Evolutionary conservation across 2,329 filamentous ascomycete species (phyloP).

Genomic region (Colletotrichum costaricense): DNA sequence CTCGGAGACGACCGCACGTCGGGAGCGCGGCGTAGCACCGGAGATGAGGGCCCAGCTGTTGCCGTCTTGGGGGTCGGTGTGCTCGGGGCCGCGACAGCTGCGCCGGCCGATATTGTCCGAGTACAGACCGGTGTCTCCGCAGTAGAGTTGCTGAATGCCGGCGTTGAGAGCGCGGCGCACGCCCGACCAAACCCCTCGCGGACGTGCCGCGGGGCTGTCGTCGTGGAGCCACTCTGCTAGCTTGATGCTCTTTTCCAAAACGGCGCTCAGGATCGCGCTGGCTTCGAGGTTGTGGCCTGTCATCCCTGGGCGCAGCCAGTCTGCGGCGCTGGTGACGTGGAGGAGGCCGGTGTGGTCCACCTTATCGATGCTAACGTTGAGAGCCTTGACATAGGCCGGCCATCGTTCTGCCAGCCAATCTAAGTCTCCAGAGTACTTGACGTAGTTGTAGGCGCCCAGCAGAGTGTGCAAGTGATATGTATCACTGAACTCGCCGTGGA

Average conservation of each 20-base stretch:
- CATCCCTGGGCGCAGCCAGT: slow-evolving; percentile 64
- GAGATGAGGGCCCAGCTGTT: slow-evolving; percentile 58
- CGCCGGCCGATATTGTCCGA: slow-evolving; percentile 55
- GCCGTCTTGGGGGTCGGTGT: slow-evolving; percentile 62
- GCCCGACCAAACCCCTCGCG: slow-evolving; percentile 35
- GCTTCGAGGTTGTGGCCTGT: slow-evolving; percentile 63
- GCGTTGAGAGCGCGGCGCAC: slow-evolving; percentile 33
- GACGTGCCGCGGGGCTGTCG: slow-evolving; percentile 24
- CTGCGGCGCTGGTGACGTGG: slow-evolving; percentile 59
- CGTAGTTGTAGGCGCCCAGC: slow-evolving; percentile 61
- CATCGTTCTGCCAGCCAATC: slow-evolving; percentile 55
- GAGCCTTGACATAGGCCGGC: slow-evolving; percentile 53
- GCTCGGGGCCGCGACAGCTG: slow-evolving; percentile 44
- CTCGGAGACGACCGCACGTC: slow-evolving; percentile 43
- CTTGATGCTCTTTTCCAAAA: slow-evolving; percentile 57
- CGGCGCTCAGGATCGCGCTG: slow-evolving; percentile 64
- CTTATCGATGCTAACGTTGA: slow-evolving; percentile 47
- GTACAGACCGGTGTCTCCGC: slow-evolving; percentile 49
- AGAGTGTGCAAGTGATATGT: slow-evolving; percentile 70
- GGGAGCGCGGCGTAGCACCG: slow-evolving; percentile 37
- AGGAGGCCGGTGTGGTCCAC: slow-evolving; percentile 54
- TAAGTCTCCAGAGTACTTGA: slow-evolving; percentile 58
- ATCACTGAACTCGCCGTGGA: slow-evolving; percentile 52
- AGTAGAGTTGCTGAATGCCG: slow-evolving; percentile 40
- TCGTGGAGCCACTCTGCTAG: slow-evolving; percentile 59